A percentile compares a stretch with the other conserved stretches of the same genome.
Evolutionary conservation across 495 filamentous ascomycete species (phyloP).

Genomic region (Aspergillus wentii): DNA sequence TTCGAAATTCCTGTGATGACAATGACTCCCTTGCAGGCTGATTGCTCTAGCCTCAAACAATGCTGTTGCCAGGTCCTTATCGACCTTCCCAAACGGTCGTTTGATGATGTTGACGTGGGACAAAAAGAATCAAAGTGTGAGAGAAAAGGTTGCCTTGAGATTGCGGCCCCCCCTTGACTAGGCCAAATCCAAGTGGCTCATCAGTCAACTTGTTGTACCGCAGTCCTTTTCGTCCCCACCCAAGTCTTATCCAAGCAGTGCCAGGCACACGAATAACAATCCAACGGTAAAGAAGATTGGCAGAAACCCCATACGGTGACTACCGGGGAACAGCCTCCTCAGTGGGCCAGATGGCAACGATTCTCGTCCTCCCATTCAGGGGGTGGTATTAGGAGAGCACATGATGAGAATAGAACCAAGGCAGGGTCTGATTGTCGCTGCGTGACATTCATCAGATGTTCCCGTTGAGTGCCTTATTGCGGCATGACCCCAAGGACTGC

Average conservation of each 20-base stretch:
- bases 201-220: constrained; percentile 9
- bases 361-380: no score
- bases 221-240: constrained; percentile 4
- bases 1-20: constrained; percentile 15
- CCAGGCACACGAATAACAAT: constrained; percentile 9
- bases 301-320: no score
- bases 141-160: constrained; percentile 13
- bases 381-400: constrained; percentile 7
- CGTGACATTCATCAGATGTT: constrained; percentile 23
- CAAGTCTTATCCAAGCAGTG: constrained; percentile 5
- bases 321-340: no score
- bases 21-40: constrained; percentile 19
- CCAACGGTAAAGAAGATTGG: no score
- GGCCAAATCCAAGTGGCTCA: constrained; percentile 11
- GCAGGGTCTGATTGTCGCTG: constrained; percentile 5
- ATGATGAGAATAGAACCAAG: constrained; percentile 9
- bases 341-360: no score
- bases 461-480: constrained; percentile 15
- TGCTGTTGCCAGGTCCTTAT: no score
- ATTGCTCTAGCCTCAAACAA: constrained; percentile 8
- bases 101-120: constrained; percentile 11
- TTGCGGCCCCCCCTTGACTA: constrained; percentile 16
- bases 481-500: constrained; percentile 17
- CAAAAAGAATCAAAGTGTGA: no score
- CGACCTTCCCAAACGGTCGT: background rate